Conservation (phyloP, 352 stramenopile genomes). For the Globisporangium solare region DNA sequence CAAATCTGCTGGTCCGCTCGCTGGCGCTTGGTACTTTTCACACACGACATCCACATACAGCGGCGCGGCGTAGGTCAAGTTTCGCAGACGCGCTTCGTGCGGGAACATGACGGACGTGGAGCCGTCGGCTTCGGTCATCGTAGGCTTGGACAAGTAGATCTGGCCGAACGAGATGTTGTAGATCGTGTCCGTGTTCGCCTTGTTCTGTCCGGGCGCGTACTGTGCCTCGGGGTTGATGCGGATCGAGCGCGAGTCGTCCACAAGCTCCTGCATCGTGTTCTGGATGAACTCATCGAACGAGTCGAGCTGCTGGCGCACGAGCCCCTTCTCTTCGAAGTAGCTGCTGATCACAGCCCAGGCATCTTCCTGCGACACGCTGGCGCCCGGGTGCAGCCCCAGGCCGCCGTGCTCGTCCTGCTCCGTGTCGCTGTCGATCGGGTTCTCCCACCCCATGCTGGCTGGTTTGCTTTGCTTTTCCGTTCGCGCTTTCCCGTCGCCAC, state of each 20-base stretch:
- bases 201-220: slow-evolving; percentile 93
- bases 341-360: slow-evolving; percentile 98
- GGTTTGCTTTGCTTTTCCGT: background rate
- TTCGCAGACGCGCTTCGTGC: slow-evolving; percentile 97
- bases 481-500: slow-evolving; percentile 12
- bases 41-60: slow-evolving; percentile 98
- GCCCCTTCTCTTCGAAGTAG: slow-evolving; percentile 99
- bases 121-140: slow-evolving; percentile 95
- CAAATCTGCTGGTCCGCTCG: slow-evolving; percentile 58
- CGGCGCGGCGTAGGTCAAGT: slow-evolving; percentile 98
- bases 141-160: slow-evolving; percentile 98
- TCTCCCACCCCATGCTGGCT: slow-evolving; percentile 63
- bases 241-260: slow-evolving; percentile 97
- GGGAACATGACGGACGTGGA: slow-evolving; percentile 98
- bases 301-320: slow-evolving; percentile 99
- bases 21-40: slow-evolving; percentile 83
- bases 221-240: slow-evolving; percentile 95
- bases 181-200: slow-evolving; percentile 88
- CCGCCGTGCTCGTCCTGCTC: slow-evolving; percentile 39
- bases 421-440: slow-evolving; percentile 53
- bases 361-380: slow-evolving; percentile 97
- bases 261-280: slow-evolving; percentile 99
- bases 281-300: slow-evolving; percentile 99
- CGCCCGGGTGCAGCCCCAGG: slow-evolving; percentile 45
- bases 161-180: slow-evolving; percentile 98